These are phyloP conservation scores for Pholiota microspora DNA, from an alignment of 768 basidiomycete species.

Conservation along the genomic window DNA sequence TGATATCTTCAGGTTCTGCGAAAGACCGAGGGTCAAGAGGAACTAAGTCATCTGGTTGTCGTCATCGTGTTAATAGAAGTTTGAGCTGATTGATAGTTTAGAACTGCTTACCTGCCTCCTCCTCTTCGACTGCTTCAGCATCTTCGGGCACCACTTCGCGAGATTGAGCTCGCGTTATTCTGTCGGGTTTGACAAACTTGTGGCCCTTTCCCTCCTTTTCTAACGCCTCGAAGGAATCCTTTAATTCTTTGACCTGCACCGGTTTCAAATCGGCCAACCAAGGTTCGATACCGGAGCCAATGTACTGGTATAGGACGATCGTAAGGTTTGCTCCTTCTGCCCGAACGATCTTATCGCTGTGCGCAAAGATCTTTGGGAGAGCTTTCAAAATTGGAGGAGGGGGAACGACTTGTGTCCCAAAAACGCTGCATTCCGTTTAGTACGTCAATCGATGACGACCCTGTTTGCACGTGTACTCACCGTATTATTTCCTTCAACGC, in stretches of 20 bases:
- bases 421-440: constrained; percentile 47
- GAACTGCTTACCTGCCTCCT: constrained; percentile 41
- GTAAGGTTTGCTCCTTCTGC: constrained; percentile 83
- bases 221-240: constrained; percentile 83
- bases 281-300: constrained; percentile 81
- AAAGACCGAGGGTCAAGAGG: constrained; percentile 75
- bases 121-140: constrained; percentile 38
- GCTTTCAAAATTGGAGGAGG: constrained; percentile 81
- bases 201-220: constrained; percentile 86
- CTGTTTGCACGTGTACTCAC: constrained; percentile 41
- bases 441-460: neutral
- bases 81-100: constrained; percentile 1
- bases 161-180: constrained; percentile 74
- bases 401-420: constrained; percentile 74
- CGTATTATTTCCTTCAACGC: constrained; percentile 83
- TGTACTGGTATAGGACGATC: constrained; percentile 78
- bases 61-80: constrained; percentile 2
- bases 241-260: constrained; percentile 94
- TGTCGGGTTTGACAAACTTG: constrained; percentile 74
- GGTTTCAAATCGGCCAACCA: constrained; percentile 91
- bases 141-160: constrained; percentile 60
- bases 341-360: constrained; percentile 93
- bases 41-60: constrained; percentile 38
- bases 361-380: constrained; percentile 91
- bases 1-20: constrained; percentile 79